Base-by-base conservation (phyloP, 1,139 yeast species). In the Candida sp. region DNA sequence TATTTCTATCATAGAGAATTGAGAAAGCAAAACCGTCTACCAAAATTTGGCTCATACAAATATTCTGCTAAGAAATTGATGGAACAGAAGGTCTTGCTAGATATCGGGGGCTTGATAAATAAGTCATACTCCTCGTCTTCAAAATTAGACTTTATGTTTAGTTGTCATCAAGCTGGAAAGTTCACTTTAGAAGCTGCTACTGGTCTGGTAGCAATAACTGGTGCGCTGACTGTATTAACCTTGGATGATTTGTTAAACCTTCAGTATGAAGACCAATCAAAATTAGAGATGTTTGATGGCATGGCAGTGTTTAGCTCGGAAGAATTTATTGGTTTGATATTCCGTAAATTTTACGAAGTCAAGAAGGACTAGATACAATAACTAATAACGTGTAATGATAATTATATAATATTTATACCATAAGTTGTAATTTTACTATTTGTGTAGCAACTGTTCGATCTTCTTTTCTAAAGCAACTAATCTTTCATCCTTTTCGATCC, bases 21-120 rank as follows among this genome's bases (percentile, higher is more conserved):
- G 52, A 82, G 82, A 54, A 82, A 77, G 64, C 62, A 79, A 40
- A 88, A 93, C 30, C 71, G 84, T 39, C 66, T 83, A 38, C 91
- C 95, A 2, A 80, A 79, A 56, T 88, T 84, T 61, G 96, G 96
- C 6, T 87, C 95, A 1, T 88, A 82, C 66, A 87, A 86, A 63
- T 87, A 88, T 65, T 77, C 89, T 0, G 84, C 89, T 3, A 84
- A 87, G 48, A 85, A 83, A 54, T 70, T 93, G 42, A 72, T 78
- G 59, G 97, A 90, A 46, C 84, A 80, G 53, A 85, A 87, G 1
- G 77, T 90, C 1, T 60, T 93, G 25, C 61, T 77, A 5, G 84
- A 81, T 44, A 72, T 86, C 41, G 77, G 73, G 11, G 82, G 82
- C 0, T 65, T 72, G 34, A 66, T 70, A 43, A 62, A 68, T 44